A percentile compares a stretch with the other conserved stretches of the same genome.
Evolutionary conservation across 352 stramenopile species (phyloP).

Genomic region (Pythium folliculosum): DNA sequence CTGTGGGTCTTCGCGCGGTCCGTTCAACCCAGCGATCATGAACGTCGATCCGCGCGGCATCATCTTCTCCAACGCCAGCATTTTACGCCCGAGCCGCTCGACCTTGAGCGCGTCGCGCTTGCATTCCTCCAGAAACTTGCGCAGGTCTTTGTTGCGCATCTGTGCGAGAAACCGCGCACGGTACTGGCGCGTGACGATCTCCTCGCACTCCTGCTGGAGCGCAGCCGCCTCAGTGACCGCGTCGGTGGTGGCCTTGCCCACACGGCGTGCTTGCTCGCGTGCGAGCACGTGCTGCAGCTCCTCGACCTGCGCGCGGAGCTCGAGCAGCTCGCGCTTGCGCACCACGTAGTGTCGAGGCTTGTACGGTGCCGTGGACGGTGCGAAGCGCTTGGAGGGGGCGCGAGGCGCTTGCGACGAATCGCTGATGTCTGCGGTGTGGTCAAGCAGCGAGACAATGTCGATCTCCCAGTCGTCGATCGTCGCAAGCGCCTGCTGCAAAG

Average conservation of each 20-base stretch:
- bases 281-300: neutral
- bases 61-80: neutral
- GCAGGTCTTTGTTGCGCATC: neutral
- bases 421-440: neutral
- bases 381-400: neutral
- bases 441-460: slow-evolving; percentile 1
- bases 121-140: neutral
- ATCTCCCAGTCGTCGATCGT: slow-evolving; percentile 13
- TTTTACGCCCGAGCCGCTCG: neutral
- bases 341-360: neutral
- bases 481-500: neutral
- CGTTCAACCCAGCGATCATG: neutral
- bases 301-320: slow-evolving; percentile 2
- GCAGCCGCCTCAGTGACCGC: neutral
- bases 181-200: slow-evolving; percentile 1
- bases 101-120: neutral
- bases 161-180: neutral
- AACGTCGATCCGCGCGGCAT: neutral
- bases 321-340: slow-evolving; percentile 2
- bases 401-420: too few relatives aligned
- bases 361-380: neutral
- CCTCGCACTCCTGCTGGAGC: slow-evolving; percentile 5
- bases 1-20: neutral
- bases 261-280: neutral
- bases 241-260: neutral